phyloP scores from a whole-genome alignment of 2,329 filamentous ascomycete genomes.

The Cytospora piceicola region DNA sequence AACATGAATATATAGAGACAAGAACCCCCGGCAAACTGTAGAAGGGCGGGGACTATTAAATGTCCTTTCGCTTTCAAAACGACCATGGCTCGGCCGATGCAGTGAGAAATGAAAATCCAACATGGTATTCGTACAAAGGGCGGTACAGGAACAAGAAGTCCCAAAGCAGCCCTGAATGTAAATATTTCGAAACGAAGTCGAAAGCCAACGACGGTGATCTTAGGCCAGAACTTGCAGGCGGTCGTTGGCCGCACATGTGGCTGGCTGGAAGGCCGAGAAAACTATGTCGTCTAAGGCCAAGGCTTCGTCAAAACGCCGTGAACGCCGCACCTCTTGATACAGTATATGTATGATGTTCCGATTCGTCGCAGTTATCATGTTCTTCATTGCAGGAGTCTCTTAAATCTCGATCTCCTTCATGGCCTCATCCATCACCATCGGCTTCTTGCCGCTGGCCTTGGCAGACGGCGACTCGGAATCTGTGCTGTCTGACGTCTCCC shows the following conservation, averaged over 20 bases:
- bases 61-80: constrained; percentile 25
- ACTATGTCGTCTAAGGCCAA: constrained; percentile 28
- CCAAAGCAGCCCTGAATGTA: constrained; percentile 7
- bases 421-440: constrained; percentile 50
- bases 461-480: constrained; percentile 36
- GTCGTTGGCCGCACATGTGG: constrained; percentile 14
- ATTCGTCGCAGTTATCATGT: constrained; percentile 33
- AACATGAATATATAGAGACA: constrained; percentile 29
- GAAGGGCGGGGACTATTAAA: constrained; percentile 25
- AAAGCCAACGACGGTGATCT: constrained; percentile 5
- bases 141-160: constrained; percentile 1
- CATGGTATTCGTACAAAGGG: constrained; percentile 25
- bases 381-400: constrained; percentile 35
- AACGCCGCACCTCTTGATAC: constrained; percentile 30
- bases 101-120: constrained; percentile 24
- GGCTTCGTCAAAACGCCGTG: constrained; percentile 30
- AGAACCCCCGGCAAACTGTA: constrained; percentile 11
- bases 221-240: constrained; percentile 5
- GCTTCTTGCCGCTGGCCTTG: constrained; percentile 50
- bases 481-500: constrained; percentile 42
- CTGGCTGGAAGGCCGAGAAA: constrained; percentile 11
- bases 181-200: constrained; percentile 9
- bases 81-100: constrained; percentile 11
- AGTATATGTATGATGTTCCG: constrained; percentile 31
- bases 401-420: constrained; percentile 69